phyloP scores from a whole-genome alignment of 768 basidiomycete species.

The Phaeotremella skinneri region DNA sequence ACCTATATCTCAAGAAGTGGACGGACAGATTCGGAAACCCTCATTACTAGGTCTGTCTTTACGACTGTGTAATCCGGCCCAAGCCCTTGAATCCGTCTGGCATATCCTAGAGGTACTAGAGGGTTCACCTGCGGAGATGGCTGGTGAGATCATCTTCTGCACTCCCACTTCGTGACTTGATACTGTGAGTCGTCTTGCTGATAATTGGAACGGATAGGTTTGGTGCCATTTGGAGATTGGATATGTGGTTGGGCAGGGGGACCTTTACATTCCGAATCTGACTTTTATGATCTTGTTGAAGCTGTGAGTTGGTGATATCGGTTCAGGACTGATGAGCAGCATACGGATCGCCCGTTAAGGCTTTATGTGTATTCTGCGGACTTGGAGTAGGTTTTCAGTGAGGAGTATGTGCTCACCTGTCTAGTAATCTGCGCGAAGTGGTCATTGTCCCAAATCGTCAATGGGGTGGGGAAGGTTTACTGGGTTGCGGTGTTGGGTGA shows the following conservation, averaged over 20 bases:
- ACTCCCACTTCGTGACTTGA: not conserved
- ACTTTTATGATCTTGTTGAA: slow-evolving; percentile 95
- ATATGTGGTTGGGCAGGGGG: slow-evolving; percentile 93
- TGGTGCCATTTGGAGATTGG: slow-evolving; percentile 83
- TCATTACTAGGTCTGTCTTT: slow-evolving; percentile 91
- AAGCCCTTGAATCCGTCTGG: slow-evolving; percentile 91
- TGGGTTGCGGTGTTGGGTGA: slow-evolving; percentile 94
- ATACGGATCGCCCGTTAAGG: slow-evolving; percentile 86
- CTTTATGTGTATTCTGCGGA: slow-evolving; percentile 97
- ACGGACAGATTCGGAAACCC: slow-evolving; percentile 59
- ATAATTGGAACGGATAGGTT: slow-evolving; percentile 56
- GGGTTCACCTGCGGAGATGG: slow-evolving; percentile 92
- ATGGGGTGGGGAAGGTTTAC: slow-evolving; percentile 93
- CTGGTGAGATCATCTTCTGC: slow-evolving; percentile 46
- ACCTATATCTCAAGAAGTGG: slow-evolving; percentile 51
- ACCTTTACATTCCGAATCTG: slow-evolving; percentile 81
- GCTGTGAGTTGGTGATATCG: slow-evolving; percentile 59
- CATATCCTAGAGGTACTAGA: slow-evolving; percentile 96
- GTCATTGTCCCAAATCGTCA: slow-evolving; percentile 92
- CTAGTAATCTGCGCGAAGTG: slow-evolving; percentile 84
- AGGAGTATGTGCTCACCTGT: slow-evolving; percentile 1
- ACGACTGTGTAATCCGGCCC: slow-evolving; percentile 86
- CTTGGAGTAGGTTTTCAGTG: slow-evolving; percentile 68
- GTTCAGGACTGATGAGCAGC: slow-evolving; percentile 56
- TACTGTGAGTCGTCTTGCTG: not conserved